Conservation (phyloP, 306 rosid species). For the Vachellia pachyceras region DNA sequence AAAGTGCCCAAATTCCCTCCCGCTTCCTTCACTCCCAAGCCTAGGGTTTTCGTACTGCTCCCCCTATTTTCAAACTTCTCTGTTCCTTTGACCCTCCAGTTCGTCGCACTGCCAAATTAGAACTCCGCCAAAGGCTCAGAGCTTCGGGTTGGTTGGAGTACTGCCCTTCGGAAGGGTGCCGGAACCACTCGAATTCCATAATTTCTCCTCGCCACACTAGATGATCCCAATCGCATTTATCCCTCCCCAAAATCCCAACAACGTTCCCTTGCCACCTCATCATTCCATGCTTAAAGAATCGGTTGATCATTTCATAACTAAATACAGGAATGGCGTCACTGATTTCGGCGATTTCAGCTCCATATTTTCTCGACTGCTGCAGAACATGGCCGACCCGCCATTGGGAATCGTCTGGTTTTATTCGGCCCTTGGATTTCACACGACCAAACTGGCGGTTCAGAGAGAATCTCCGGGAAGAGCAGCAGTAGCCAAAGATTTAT, state of each 20-base stretch:
- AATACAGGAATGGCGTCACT: constrained; percentile 56
- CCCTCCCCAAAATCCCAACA: constrained; percentile 28
- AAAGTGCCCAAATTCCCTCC: constrained; percentile 50
- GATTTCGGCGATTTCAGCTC: constrained; percentile 58
- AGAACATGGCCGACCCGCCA: constrained; percentile 52
- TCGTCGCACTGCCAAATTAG: no score
- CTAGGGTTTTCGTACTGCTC: constrained; percentile 46
- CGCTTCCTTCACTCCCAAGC: constrained; percentile 16
- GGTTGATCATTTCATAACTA: constrained; percentile 56
- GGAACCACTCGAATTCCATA: neutral
- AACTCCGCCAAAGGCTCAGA: neutral
- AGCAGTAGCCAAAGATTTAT: constrained; percentile 46
- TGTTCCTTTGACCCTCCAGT: neutral
- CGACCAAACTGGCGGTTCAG: constrained; percentile 28
- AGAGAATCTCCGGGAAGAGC: constrained; percentile 33
- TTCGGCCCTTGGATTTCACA: constrained; percentile 61
- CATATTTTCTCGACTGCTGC: constrained; percentile 61
- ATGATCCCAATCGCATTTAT: constrained; percentile 39
- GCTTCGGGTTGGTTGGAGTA: neutral
- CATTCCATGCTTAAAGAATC: constrained; percentile 65
- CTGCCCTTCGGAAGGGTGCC: neutral
- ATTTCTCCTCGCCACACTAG: neutral
- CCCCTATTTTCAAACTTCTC: constrained; percentile 6
- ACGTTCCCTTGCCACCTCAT: constrained; percentile 28
- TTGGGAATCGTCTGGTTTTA: constrained; percentile 66